Evolutionary conservation across 306 rosid genomes (phyloP).

Genomic region (Potentilla sterilis): DNA sequence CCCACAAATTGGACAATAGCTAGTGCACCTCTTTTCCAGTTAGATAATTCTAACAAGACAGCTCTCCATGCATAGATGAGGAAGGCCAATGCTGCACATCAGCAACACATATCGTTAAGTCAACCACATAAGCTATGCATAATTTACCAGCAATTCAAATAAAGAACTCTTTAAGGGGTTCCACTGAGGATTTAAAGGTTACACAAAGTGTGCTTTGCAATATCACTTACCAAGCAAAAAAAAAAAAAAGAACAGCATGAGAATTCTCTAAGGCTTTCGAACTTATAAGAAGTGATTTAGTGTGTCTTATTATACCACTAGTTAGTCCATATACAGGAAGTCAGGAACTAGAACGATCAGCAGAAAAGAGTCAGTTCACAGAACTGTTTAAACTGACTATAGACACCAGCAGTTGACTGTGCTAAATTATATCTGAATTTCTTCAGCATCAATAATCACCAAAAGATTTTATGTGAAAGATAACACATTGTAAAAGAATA

Average conservation of each 20-base stretch:
- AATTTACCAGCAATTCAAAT: neutral
- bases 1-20: conserved; percentile 50
- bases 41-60: conserved; percentile 71
- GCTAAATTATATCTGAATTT: neutral
- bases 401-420: neutral
- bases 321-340: neutral
- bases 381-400: neutral
- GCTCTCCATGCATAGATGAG: conserved; percentile 92
- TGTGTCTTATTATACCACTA: neutral
- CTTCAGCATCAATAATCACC: neutral
- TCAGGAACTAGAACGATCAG: neutral
- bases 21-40: conserved; percentile 66
- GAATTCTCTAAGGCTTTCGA: neutral
- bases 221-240: no score
- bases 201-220: neutral
- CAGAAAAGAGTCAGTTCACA: neutral
- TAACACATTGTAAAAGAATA: neutral
- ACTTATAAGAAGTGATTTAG: neutral
- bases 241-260: no score
- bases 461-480: neutral
- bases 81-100: conserved; percentile 61
- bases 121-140: neutral
- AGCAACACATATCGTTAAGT: conserved; percentile 15
- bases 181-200: neutral
- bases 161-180: neutral